Base-by-base conservation (phyloP, 441 rosid species). In the Brassica balearica region DNA sequence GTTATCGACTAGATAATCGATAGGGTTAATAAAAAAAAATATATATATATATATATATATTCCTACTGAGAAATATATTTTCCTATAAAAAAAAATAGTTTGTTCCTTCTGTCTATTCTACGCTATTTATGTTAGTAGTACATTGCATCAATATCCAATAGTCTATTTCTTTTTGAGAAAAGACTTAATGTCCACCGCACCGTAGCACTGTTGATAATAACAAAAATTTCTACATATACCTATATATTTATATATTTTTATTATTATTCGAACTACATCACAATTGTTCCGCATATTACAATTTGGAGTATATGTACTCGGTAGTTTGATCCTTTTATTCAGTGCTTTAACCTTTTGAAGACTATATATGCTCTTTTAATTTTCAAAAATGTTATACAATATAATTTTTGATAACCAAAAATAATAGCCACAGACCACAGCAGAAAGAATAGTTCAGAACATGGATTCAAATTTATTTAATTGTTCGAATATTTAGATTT, bases 81-180 rank as follows among this genome's bases (percentile, higher is more conserved):
- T 15, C 17, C 17, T 15, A 29, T 29, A 29, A 29, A 29, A 29
- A 29, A 29, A 29, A 25, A 3, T 58, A 58, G 29, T 29, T 5
- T 17, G 4, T 1, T 15, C 10, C 3, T 15, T 15, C 20, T 9
- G 8, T 7, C 59, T 22, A 41, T 41, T 41, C 27, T 0, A 2
- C 8, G 58, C 65, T 70, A 70, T 34, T 56, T 58, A 53, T 56
- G 41, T 71, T 25, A 25, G 27, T 25, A 25, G 27, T 25, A 25
- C 27, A 25, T 25, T 25, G 1, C 27, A 25, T 25, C 27, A 25
- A 25, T 25, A 25, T 4, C 4, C 34, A 29, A 29, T 29, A 29
- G 34, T 29, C 34, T 29, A 4, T 29, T 29, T 29, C 34, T 29
- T 29, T 29, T 29, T 29, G 34, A 29, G 34, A 29, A 5, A 29